Conservation (phyloP, 441 rosid genomes). For the Brassica hybrid region DNA sequence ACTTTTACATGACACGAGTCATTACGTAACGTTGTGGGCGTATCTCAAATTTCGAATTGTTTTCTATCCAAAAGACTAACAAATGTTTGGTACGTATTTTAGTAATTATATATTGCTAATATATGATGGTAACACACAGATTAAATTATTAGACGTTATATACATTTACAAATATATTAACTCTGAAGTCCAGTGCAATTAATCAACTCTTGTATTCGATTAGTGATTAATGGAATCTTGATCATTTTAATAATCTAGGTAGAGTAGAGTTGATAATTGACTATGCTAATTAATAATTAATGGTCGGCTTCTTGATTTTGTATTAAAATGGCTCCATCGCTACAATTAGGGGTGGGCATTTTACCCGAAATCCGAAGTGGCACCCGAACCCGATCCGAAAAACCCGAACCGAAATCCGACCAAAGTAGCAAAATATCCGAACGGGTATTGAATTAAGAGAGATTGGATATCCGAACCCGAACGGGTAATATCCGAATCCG, state of each 20-base stretch:
- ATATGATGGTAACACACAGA: background rate
- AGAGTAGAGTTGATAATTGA: background rate
- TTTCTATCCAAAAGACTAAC: background rate
- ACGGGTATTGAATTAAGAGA: no score
- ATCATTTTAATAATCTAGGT: background rate
- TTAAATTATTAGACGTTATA: background rate
- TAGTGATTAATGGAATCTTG: conserved; percentile 30
- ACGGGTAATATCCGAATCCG: no score
- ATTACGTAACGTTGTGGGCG: background rate
- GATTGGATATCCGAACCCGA: no score
- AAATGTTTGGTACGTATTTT: conserved; percentile 10
- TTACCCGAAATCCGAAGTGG: no score
- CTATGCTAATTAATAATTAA: conserved; percentile 8
- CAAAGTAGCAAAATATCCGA: no score
- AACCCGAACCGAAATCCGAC: no score
- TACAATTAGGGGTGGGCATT: no score
- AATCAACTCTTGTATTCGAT: conserved; percentile 18
- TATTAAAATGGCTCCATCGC: conserved; percentile 16
- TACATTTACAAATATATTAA: background rate
- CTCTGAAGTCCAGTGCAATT: conserved; percentile 28
- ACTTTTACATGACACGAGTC: conserved; percentile 7
- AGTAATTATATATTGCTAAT: conserved; percentile 1
- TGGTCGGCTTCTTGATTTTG: conserved; percentile 29
- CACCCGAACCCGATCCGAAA: no score
- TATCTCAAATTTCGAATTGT: conserved; percentile 2